A percentile compares a stretch with the other conserved stretches of the same genome.
Evolutionary conservation across 2,329 filamentous ascomycete species (phyloP).

Genomic region (Aspergillus brunneoviolaceus): DNA sequence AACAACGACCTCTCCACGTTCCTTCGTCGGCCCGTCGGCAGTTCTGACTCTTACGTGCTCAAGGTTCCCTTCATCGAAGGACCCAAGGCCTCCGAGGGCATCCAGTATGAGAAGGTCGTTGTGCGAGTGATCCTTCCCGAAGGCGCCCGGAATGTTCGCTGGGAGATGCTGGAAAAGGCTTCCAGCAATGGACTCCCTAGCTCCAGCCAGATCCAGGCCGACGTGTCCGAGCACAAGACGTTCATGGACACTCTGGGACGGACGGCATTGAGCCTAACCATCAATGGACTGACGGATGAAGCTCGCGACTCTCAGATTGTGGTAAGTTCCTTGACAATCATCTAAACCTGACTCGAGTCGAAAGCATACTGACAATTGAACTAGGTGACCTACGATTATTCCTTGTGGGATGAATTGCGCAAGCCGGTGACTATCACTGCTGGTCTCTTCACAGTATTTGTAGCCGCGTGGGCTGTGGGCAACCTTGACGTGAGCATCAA

Average conservation of each 20-base stretch:
- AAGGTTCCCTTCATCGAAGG: slow-evolving; percentile 93
- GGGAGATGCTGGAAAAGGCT: slow-evolving; percentile 74
- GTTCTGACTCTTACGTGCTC: slow-evolving; percentile 72
- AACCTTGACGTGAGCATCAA: slow-evolving; percentile 80
- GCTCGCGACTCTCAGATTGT: slow-evolving; percentile 78
- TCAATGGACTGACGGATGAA: slow-evolving; percentile 87
- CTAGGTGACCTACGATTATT: slow-evolving; percentile 78
- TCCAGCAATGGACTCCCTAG: slow-evolving; percentile 67
- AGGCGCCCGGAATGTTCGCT: slow-evolving; percentile 64
- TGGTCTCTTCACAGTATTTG: slow-evolving; percentile 72
- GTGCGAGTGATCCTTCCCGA: slow-evolving; percentile 86
- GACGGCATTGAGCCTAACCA: slow-evolving; percentile 75
- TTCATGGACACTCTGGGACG: slow-evolving; percentile 93
- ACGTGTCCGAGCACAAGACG: slow-evolving; percentile 71
- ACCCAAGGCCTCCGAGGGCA: slow-evolving; percentile 78
- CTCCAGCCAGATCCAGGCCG: slow-evolving; percentile 50
- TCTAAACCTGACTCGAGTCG: not conserved
- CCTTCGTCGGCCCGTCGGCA: slow-evolving; percentile 60
- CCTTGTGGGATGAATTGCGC: slow-evolving; percentile 69
- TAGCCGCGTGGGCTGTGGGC: slow-evolving; percentile 70
- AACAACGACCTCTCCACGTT: slow-evolving; percentile 79
- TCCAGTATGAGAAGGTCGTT: slow-evolving; percentile 79
- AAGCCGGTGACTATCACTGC: slow-evolving; percentile 83
- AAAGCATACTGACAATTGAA: not conserved
- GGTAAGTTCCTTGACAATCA: slow-evolving; percentile 40